Base-by-base conservation (phyloP, 2,329 filamentous ascomycete genomes). In the Colletotrichum australisinense region DNA sequence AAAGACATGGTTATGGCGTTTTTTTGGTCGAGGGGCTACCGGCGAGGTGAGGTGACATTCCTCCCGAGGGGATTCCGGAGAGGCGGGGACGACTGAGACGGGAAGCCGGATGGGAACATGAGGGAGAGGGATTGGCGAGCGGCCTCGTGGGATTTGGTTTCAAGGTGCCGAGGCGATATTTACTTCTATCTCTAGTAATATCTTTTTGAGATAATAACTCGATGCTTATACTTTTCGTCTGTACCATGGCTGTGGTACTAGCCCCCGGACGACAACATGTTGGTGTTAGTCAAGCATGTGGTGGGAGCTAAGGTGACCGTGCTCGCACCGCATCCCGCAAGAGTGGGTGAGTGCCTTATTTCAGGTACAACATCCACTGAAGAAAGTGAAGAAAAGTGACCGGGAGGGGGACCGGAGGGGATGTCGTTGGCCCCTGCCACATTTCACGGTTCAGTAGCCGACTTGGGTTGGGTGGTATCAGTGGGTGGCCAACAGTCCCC, bases 281-380 rank as follows among this genome's bases (percentile, higher is more conserved):
- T 19, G n/a, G 32, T 60, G 3, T 42, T 42, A 42, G 32, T 60
- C 42, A 11, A 22, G 11, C 42, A 19, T 42, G 57, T 32, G 28
- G 57, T 32, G 57, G 14, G n/a, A 42, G n/a, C 42, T 49, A 49
- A 49, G 42, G n/a, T 60, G 16, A 35, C 24, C 32, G 16, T 49
- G 24, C 28, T 67, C 12, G 32, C 46, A 26, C 49, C 19, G 58
- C 59, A 62, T 62, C 22, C 22, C 42, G 60, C 62, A 30, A 58
- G 30, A 65, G 11, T 11, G 32, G 11, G 32, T 11, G 32, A 32
- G 26, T 24, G 24, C 30, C 46, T 52, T 35, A 32, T 1, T 32
- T 46, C 67, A 70, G 71, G 67, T 16, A 53, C 60, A 55, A 49
- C 55, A 38, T 52, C 66, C 71, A 71, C 62, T 66, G 71, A 73